phyloP scores from a whole-genome alignment of 2,329 filamentous ascomycete species.

The Apiospora koreana region DNA sequence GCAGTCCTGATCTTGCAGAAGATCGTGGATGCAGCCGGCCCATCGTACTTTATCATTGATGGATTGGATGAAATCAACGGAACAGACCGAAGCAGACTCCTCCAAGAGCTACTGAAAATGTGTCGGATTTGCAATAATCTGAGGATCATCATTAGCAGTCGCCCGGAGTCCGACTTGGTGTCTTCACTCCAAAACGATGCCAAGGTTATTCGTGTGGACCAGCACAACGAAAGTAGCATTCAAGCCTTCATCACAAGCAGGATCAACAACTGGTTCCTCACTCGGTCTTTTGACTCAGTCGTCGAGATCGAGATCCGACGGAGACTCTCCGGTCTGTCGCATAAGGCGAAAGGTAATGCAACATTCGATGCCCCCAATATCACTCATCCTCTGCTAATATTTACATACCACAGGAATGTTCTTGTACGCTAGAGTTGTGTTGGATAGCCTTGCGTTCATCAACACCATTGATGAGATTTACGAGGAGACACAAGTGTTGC shows the following conservation, averaged over 20 bases:
- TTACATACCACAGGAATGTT: slow-evolving; percentile 31
- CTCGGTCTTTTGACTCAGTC: slow-evolving; percentile 18
- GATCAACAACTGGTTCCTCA: slow-evolving; percentile 19
- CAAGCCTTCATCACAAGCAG: slow-evolving; percentile 21
- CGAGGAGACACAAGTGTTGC: slow-evolving; percentile 27
- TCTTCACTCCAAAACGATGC: slow-evolving; percentile 16
- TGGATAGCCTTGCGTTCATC: slow-evolving; percentile 22
- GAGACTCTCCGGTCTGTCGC: slow-evolving; percentile 21
- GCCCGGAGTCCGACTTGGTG: slow-evolving; percentile 26
- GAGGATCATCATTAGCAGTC: slow-evolving; percentile 26
- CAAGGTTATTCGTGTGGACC: slow-evolving; percentile 21
- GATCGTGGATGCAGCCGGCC: slow-evolving; percentile 22
- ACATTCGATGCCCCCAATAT: too few species aligned
- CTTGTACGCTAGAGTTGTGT: slow-evolving; percentile 31
- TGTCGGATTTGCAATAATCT: slow-evolving; percentile 17
- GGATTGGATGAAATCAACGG: slow-evolving; percentile 31
- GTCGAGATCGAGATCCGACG: slow-evolving; percentile 19
- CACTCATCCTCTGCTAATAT: too few species aligned
- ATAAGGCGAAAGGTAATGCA: slow-evolving; percentile 29
- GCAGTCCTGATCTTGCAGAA: slow-evolving; percentile 25
- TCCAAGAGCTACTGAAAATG: slow-evolving; percentile 17
- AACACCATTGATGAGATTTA: slow-evolving; percentile 24
- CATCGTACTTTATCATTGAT: slow-evolving; percentile 28
- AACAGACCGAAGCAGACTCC: slow-evolving; percentile 18
- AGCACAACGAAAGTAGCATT: slow-evolving; percentile 24